These are phyloP conservation scores for Phytophthora cactorum DNA, from an alignment of 352 stramenopile species.

Conservation along the genomic window DNA sequence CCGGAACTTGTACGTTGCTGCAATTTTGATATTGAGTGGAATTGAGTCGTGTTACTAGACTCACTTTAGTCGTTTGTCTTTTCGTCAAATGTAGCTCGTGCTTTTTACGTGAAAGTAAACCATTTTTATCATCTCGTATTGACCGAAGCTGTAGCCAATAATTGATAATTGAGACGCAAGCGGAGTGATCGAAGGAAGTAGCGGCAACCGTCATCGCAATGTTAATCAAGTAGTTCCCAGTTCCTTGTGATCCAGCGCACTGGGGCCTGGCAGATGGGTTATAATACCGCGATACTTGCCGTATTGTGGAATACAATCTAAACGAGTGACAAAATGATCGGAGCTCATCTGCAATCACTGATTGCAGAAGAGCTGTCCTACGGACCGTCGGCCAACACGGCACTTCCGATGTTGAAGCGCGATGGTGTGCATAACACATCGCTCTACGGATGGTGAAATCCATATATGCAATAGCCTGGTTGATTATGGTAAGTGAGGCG, in stretches of 20 bases:
- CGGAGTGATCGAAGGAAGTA: no score
- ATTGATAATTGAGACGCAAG: background rate
- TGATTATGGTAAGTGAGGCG: background rate
- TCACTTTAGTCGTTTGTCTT: background rate
- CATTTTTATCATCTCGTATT: slow-evolving; percentile 6
- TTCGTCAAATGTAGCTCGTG: slow-evolving; percentile 14
- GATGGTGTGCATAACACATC: slow-evolving; percentile 34
- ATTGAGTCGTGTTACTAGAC: background rate
- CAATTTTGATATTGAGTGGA: background rate
- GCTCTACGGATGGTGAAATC: slow-evolving; percentile 26
- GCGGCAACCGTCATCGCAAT: no score
- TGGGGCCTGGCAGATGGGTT: no score
- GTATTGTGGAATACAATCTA: no score
- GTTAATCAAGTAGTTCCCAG: no score
- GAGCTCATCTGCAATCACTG: no score
- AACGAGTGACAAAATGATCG: no score
- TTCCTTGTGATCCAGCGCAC: no score
- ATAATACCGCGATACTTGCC: no score
- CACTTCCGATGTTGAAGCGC: slow-evolving; percentile 13
- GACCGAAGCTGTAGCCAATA: background rate
- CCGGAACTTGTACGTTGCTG: slow-evolving; percentile 29
- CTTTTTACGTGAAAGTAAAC: slow-evolving; percentile 28
- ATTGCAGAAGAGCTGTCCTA: no score
- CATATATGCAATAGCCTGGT: background rate
- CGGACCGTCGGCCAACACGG: no score